Evolutionary conservation across 2,329 filamentous ascomycete species (phyloP).

Genomic region (Colletotrichum falcatum): DNA sequence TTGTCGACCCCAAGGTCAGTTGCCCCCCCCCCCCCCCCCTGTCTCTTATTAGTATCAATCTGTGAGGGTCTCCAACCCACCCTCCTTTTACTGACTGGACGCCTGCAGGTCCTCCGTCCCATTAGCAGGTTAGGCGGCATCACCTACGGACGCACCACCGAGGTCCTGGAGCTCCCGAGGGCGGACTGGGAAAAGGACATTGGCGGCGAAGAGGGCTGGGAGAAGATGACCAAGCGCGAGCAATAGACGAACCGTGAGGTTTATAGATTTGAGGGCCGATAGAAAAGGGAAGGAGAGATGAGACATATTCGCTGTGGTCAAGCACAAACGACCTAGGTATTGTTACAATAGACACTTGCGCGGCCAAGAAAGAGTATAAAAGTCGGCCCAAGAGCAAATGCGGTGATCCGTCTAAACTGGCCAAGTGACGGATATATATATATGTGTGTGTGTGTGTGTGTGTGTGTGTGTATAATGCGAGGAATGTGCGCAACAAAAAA

Average conservation of each 20-base stretch:
- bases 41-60: background rate
- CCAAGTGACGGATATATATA: slow-evolving; percentile 26
- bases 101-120: slow-evolving; percentile 73
- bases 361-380: background rate
- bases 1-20: slow-evolving; percentile 78
- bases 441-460: background rate
- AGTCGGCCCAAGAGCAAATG: background rate
- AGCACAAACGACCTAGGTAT: background rate
- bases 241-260: slow-evolving; percentile 37
- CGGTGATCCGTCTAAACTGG: slow-evolving; percentile 1
- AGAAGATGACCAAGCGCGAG: slow-evolving; percentile 66
- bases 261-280: background rate
- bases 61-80: too few relatives aligned
- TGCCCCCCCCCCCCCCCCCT: background rate
- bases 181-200: slow-evolving; percentile 67
- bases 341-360: background rate
- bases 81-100: background rate
- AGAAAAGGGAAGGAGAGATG: too few relatives aligned
- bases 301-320: background rate
- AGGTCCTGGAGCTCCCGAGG: slow-evolving; percentile 78
- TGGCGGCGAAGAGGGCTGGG: slow-evolving; percentile 64
- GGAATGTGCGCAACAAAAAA: background rate
- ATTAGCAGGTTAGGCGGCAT: slow-evolving; percentile 87
- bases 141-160: slow-evolving; percentile 78
- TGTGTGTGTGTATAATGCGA: background rate